A percentile compares a stretch with the other conserved stretches of the same genome.
phyloP scores from a whole-genome alignment of 352 stramenopile genomes.

The Globisporangium yorkense region DNA sequence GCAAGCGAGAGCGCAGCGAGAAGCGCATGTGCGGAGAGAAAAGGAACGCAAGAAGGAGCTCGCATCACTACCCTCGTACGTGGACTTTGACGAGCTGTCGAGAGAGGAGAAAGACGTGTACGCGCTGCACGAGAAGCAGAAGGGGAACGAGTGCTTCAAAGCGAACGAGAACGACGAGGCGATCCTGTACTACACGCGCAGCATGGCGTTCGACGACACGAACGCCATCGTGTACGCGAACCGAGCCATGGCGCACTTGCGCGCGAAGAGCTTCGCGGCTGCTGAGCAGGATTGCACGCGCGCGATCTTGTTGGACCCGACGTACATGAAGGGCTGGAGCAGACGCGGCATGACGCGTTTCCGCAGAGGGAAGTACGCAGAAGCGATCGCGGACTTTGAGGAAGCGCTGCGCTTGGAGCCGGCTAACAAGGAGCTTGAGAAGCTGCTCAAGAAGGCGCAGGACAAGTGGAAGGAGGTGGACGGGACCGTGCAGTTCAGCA shows the following conservation, averaged over 20 bases:
- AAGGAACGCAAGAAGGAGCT: conserved; percentile 47
- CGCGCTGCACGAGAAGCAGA: conserved; percentile 85
- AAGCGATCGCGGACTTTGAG: conserved; percentile 81
- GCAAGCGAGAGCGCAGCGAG: conserved; percentile 25
- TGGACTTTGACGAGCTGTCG: conserved; percentile 52
- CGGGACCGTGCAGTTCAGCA: conserved; percentile 18
- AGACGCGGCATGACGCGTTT: conserved; percentile 87
- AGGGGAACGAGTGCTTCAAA: conserved; percentile 92
- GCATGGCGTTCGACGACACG: conserved; percentile 72
- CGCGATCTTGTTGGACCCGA: conserved; percentile 71
- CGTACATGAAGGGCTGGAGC: conserved; percentile 84
- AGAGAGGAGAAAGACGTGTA: conserved; percentile 44
- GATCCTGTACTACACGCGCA: conserved; percentile 86
- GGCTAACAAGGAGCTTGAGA: conserved; percentile 62
- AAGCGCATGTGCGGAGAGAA: conserved; percentile 30
- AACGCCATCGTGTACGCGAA: conserved; percentile 85
- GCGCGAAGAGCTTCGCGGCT: conserved; percentile 75
- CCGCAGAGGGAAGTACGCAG: conserved; percentile 76
- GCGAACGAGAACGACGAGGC: conserved; percentile 81
- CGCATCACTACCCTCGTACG: conserved; percentile 45
- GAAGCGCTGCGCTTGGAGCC: conserved; percentile 59
- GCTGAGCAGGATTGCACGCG: conserved; percentile 84
- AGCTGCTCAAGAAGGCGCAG: conserved; percentile 69
- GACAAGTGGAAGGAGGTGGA: conserved; percentile 69
- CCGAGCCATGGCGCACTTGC: conserved; percentile 75